A percentile compares a stretch with the other conserved stretches of the same genome.
phyloP scores from a whole-genome alignment of 2,329 filamentous ascomycete genomes.

The Cercospora canescens region DNA sequence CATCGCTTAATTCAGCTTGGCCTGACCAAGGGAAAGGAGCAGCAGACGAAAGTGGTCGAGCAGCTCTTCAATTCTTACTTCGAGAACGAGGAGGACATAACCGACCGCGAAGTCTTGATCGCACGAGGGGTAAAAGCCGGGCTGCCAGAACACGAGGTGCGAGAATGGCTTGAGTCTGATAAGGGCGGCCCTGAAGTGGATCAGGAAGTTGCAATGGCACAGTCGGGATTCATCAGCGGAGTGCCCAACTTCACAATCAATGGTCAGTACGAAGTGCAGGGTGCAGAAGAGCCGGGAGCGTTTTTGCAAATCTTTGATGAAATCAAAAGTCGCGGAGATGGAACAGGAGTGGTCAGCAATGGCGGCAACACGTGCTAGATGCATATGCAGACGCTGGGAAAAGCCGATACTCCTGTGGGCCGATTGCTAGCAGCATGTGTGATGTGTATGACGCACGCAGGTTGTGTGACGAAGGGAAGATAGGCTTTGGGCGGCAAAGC shows the following conservation, averaged over 20 bases:
- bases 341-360: slow-evolving; percentile 8
- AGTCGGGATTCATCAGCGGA: slow-evolving; percentile 58
- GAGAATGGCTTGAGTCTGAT: slow-evolving; percentile 45
- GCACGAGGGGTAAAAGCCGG: slow-evolving; percentile 46
- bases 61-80: slow-evolving; percentile 62
- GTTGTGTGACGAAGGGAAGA: not conserved
- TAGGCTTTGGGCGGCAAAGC: slow-evolving; percentile 1
- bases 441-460: not conserved
- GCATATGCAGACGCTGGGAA: not conserved
- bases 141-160: slow-evolving; percentile 43
- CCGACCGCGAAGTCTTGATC: slow-evolving; percentile 41
- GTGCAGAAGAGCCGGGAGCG: slow-evolving; percentile 68
- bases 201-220: slow-evolving; percentile 47
- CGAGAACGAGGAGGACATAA: slow-evolving; percentile 51
- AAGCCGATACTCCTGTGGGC: not conserved
- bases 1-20: slow-evolving; percentile 75
- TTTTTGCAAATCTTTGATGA: slow-evolving; percentile 68
- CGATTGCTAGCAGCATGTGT: not conserved
- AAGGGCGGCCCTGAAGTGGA: slow-evolving; percentile 49
- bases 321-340: slow-evolving; percentile 47
- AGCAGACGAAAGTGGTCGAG: slow-evolving; percentile 62
- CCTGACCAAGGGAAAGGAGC: slow-evolving; percentile 53
- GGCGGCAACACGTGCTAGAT: slow-evolving; percentile 22
- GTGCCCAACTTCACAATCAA: slow-evolving; percentile 78
- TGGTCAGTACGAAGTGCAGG: slow-evolving; percentile 64